phyloP scores from a whole-genome alignment of 177 flowering plant genomes.

The Vitis hybrid region DNA sequence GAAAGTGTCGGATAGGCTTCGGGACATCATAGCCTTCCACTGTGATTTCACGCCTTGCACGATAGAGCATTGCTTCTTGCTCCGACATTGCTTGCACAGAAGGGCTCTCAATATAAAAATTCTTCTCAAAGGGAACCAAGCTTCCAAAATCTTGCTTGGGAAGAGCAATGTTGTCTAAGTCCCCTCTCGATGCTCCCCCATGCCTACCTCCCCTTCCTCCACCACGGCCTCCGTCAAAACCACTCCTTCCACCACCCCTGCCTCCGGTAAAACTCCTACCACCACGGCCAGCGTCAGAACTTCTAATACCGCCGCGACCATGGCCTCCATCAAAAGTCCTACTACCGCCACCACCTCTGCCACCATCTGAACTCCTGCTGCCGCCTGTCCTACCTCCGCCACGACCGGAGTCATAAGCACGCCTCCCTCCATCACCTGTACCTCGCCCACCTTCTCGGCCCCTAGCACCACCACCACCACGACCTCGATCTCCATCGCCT shows the following conservation, averaged over 20 bases:
- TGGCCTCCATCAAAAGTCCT: constrained; percentile 12
- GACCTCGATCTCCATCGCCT: constrained; percentile 12
- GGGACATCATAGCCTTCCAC: constrained; percentile 90
- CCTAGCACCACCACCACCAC: constrained; percentile 18
- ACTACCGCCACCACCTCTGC: constrained; percentile 1
- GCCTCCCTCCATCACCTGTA: not conserved
- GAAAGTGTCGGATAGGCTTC: constrained; percentile 68
- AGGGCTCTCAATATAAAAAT: constrained; percentile 74
- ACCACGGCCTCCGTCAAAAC: constrained; percentile 32
- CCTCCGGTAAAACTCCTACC: constrained; percentile 22
- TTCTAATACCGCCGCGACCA: constrained; percentile 22
- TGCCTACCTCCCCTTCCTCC: constrained; percentile 44
- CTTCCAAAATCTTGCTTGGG: constrained; percentile 77
- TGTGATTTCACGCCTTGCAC: constrained; percentile 68
- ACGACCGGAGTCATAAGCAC: constrained; percentile 7
- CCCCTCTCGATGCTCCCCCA: constrained; percentile 49
- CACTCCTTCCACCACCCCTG: constrained; percentile 27
- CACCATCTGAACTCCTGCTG: constrained; percentile 11
- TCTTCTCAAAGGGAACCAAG: constrained; percentile 85
- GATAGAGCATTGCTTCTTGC: constrained; percentile 60
- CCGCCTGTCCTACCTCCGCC: constrained; percentile 3
- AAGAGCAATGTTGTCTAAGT: constrained; percentile 62
- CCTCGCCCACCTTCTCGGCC: constrained; percentile 9
- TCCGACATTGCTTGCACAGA: constrained; percentile 75
- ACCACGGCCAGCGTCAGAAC: constrained; percentile 23